phyloP scores from a whole-genome alignment of 2,329 filamentous ascomycete species.

The Fusarium pseudoanthophilum region DNA sequence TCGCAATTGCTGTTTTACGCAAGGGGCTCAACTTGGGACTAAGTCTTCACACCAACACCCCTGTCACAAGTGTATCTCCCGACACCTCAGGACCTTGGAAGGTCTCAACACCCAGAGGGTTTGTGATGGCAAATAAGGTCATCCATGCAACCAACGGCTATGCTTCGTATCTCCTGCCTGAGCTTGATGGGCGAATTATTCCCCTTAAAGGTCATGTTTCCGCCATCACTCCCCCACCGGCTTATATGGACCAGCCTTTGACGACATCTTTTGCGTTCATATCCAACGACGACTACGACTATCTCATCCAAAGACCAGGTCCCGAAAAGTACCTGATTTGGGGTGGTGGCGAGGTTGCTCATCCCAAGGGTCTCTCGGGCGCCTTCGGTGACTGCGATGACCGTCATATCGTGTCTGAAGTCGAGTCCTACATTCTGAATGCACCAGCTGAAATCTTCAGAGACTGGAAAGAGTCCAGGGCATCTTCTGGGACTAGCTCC shows the following conservation, averaged over 20 bases:
- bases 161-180: not conserved
- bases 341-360: not conserved
- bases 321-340: not conserved
- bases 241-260: not conserved
- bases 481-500: not conserved
- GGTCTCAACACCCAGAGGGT: not conserved
- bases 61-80: not conserved
- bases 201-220: not conserved
- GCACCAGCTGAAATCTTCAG: not conserved
- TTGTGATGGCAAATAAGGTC: not conserved
- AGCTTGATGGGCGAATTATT: not conserved
- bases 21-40: not conserved
- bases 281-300: not conserved
- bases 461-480: not conserved
- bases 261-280: not conserved
- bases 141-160: not conserved
- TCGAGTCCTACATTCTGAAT: not conserved
- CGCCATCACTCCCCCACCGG: not conserved
- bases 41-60: not conserved
- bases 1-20: not conserved
- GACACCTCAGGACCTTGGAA: not conserved
- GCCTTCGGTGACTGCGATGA: not conserved
- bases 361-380: not conserved
- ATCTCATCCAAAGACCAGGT: not conserved
- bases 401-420: not conserved